Percentiles rank a stretch among this genome's conserved stretches.
Conservation (phyloP, 2,329 filamentous ascomycete species). For the Xylaria arbuscula region DNA sequence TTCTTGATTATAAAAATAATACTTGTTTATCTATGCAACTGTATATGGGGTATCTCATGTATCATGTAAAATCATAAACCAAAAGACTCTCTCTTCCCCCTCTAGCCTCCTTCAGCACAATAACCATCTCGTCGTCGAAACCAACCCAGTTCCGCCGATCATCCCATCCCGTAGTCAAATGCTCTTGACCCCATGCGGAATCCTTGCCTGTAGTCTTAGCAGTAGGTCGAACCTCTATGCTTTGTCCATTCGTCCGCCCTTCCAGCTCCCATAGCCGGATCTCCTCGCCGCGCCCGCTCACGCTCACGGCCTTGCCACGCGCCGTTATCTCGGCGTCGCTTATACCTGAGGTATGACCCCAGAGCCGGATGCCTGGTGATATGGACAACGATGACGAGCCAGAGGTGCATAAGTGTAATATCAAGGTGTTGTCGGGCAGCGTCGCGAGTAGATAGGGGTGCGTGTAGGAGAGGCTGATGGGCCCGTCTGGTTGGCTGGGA, state of each 20-base stretch:
- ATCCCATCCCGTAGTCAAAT: constrained; percentile 52
- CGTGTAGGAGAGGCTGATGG: constrained; percentile 73
- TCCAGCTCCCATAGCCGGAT: constrained; percentile 92
- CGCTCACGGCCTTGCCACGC: constrained; percentile 88
- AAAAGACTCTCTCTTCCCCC: constrained; percentile 78
- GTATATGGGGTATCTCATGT: constrained; percentile 25
- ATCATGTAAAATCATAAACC: constrained; percentile 83
- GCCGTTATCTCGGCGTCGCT: constrained; percentile 86
- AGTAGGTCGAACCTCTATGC: constrained; percentile 63
- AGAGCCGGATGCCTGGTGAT: constrained; percentile 79
- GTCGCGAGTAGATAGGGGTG: constrained; percentile 89
- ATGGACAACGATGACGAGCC: constrained; percentile 74
- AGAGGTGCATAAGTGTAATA: constrained; percentile 83
- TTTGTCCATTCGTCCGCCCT: constrained; percentile 66
- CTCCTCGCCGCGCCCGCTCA: constrained; percentile 81
- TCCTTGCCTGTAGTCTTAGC: constrained; percentile 42
- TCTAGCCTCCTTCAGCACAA: constrained; percentile 78
- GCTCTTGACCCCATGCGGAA: constrained; percentile 24
- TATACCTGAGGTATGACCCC: constrained; percentile 92
- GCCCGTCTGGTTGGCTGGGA: constrained; percentile 54
- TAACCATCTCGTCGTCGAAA: constrained; percentile 93
- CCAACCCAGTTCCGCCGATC: constrained; percentile 75
- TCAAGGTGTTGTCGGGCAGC: constrained; percentile 87
- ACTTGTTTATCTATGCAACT: constrained; percentile 1
- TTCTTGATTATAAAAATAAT: no score